Percentiles rank a stretch among this genome's conserved stretches.
These are phyloP conservation scores for Malassezia sp. DNA, from an alignment of 1,284 basidiomycete species.

Conservation along the genomic window DNA sequence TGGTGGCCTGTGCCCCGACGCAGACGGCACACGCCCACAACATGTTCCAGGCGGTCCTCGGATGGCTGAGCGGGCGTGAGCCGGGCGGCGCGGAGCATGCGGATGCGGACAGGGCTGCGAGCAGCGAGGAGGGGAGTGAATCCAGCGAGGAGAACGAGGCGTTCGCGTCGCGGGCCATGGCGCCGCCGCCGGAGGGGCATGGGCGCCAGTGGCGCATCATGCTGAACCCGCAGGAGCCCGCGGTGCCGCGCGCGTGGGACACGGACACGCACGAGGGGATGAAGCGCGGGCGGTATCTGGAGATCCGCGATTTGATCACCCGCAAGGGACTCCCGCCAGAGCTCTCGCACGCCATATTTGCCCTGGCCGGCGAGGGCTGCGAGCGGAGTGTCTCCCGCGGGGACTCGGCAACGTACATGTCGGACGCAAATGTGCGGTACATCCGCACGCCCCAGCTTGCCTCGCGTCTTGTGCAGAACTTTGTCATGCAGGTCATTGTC, in stretches of 20 bases:
- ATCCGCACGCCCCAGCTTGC: conserved; percentile 5
- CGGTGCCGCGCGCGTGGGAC: conserved; percentile 1
- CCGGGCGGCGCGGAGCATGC: too few relatives aligned
- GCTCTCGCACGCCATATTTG: background rate
- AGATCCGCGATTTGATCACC: background rate
- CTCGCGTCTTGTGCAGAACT: conserved; percentile 1
- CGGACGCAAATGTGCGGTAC: conserved; percentile 9
- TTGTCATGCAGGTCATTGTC: background rate
- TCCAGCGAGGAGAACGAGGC: too few relatives aligned
- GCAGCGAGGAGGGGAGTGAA: too few relatives aligned
- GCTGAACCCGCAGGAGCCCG: background rate
- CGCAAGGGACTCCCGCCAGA: conserved; percentile 7
- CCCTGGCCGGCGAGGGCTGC: conserved; percentile 3
- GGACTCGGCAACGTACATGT: background rate
- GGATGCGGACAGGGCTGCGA: too few relatives aligned
- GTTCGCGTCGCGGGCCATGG: too few relatives aligned
- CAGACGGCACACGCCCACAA: too few relatives aligned
- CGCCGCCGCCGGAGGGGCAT: too few relatives aligned
- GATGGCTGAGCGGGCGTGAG: too few relatives aligned
- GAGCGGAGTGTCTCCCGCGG: conserved; percentile 2
- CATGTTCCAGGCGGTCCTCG: too few relatives aligned
- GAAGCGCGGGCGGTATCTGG: background rate
- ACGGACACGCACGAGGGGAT: background rate
- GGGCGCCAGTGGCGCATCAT: background rate
- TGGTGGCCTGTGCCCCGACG: too few relatives aligned